Base-by-base conservation (phyloP, 208 protist species). In the Crithidia brevicula region DNA sequence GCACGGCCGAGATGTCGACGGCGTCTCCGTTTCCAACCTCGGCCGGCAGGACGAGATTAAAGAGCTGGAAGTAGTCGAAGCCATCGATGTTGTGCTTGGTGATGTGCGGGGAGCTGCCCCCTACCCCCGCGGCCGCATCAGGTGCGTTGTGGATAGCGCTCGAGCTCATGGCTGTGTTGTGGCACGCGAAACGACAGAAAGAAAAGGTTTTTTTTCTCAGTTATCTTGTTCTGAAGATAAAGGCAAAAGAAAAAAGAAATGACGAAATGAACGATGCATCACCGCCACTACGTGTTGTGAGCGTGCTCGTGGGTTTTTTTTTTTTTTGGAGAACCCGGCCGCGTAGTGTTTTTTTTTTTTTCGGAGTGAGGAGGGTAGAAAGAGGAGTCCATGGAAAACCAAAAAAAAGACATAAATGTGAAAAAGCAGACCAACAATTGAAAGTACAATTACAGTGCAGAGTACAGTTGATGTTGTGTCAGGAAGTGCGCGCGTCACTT, bases 61-160 rank as follows among this genome's bases (percentile, higher is more conserved):
- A 92, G 18, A 92, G 73, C 45, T 91, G 62, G 49, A 91, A 95
- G 72, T 81, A 92, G 47, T 64, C 81, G 27, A 89, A 69, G 8
- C 23, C 2, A 0, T 52, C 38, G 22, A 94, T 82, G 52, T 75
- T 92, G 5, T 94, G 77, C 42, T 85, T 92, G 1, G 79, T 89
- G 45, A 89, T 72, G 52, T 69, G 73, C 13, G 59, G 16, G 0
- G 52, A 56, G 60, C 33, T 43, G 34, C 25, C 30, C 2, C 18
- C 6, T 36, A 13, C 31, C 23, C 40, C 20, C 4, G 16, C 13
- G 18, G 63, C 36, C 18, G 47, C 46, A 22, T 30, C 34, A 28
- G 54, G 6, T 0, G 36, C 13, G 8, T 31, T 20, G 13, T 60
- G 11, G 3, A 23, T 23, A 23, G 54, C 23, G 30, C 34, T 31